A percentile compares a stretch with the other conserved stretches of the same genome.
Conservation (phyloP, 1,284 basidiomycete genomes). For the Malassezia arunalokei region DNA sequence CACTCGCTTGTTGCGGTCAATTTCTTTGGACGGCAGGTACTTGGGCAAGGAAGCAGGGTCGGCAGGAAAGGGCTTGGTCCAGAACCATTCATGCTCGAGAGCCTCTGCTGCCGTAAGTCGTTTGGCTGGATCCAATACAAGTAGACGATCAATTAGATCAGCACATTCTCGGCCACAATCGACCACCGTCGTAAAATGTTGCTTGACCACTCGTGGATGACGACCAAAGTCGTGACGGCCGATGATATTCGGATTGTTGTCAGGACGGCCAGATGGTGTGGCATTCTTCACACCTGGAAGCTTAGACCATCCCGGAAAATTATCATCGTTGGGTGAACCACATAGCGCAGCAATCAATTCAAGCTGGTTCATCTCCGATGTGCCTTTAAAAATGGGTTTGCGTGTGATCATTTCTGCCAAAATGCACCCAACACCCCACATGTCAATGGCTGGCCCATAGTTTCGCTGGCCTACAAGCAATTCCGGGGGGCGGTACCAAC, state of each 20-base stretch:
- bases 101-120: conserved; percentile 37
- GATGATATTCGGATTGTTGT: conserved; percentile 22
- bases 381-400: conserved; percentile 74
- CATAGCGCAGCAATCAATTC: conserved; percentile 80
- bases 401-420: conserved; percentile 88
- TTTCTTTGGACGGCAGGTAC: conserved; percentile 40
- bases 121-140: conserved; percentile 37
- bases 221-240: conserved; percentile 35
- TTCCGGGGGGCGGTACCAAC: conserved; percentile 97
- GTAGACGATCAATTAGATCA: conserved; percentile 38
- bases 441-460: conserved; percentile 87
- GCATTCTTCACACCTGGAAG: conserved; percentile 44
- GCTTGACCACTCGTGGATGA: conserved; percentile 21
- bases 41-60: conserved; percentile 38
- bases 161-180: conserved; percentile 29
- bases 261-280: conserved; percentile 31
- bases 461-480: conserved; percentile 71
- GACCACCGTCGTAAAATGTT: conserved; percentile 22
- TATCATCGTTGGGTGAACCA: conserved; percentile 64
- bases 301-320: conserved; percentile 64
- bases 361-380: conserved; percentile 77
- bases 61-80: conserved; percentile 36
- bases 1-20: conserved; percentile 29
- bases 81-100: conserved; percentile 41
- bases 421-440: conserved; percentile 98